Conservation (phyloP, 2,329 filamentous ascomycete species). For the Mariannaea sp. region DNA sequence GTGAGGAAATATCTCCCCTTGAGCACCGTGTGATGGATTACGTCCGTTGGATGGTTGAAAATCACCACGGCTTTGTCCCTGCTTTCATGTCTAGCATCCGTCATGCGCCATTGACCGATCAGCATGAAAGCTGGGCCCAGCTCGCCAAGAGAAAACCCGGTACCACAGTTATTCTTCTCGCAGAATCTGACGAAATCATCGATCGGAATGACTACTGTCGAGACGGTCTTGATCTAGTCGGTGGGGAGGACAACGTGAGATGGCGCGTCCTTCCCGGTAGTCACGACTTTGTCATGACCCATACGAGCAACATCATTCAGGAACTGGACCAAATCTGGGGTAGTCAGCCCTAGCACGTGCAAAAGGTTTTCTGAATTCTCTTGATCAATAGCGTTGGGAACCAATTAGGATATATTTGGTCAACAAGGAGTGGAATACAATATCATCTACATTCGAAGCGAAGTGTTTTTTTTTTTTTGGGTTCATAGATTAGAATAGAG, state of each 20-base stretch:
- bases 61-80: slow-evolving; percentile 63
- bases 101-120: slow-evolving; percentile 57
- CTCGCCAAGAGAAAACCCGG: slow-evolving; percentile 50
- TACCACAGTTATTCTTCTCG: slow-evolving; percentile 58
- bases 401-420: slow-evolving; percentile 12
- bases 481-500: slow-evolving; percentile 15
- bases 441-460: slow-evolving; percentile 3
- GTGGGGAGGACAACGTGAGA: slow-evolving; percentile 53
- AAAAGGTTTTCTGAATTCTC: not conserved
- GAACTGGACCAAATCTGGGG: slow-evolving; percentile 57
- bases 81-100: slow-evolving; percentile 64
- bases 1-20: slow-evolving; percentile 43
- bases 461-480: slow-evolving; percentile 1
- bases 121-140: slow-evolving; percentile 55
- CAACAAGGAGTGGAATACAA: slow-evolving; percentile 7
- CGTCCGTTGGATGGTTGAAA: slow-evolving; percentile 62
- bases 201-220: slow-evolving; percentile 53
- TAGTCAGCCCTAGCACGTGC: slow-evolving; percentile 12
- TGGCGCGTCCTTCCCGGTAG: slow-evolving; percentile 59
- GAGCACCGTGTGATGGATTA: slow-evolving; percentile 55
- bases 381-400: not conserved
- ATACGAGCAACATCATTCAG: slow-evolving; percentile 49
- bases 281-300: slow-evolving; percentile 69
- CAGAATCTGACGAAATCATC: slow-evolving; percentile 57
- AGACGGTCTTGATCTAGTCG: slow-evolving; percentile 57